Base-by-base conservation (phyloP, 164 flowering plant genomes). In the Hamamelis virginiana region DNA sequence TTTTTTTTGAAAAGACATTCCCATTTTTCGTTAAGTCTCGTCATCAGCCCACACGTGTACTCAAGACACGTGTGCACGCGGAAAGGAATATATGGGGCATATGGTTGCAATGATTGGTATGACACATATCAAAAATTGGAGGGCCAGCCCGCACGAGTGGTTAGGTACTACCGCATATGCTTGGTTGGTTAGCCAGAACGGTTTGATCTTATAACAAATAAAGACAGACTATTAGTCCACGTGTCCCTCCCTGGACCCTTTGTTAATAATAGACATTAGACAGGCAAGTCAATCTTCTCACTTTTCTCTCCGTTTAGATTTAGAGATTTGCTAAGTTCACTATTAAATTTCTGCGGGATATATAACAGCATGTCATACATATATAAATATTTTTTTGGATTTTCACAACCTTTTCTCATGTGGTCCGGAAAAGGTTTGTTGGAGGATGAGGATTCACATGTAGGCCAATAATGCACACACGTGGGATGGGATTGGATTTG, bases 71-170 rank as follows among this genome's bases (percentile, higher is more conserved):
- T n/a, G n/a, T n/a, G n/a, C n/a, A n/a, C n/a, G n/a, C n/a, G n/a
- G n/a, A n/a, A 50, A 47, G 51, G 33, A n/a, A 33, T 33, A 8
- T 8, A 18, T 27, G 5, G 6, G 21, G 52, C 66, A 44, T 62
- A 61, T 58, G 75, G 59, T 44, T 10, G 63, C 76, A 80, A 82
- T 82, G 63, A 82, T 80, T 84, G 74, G 74, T 41, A 52, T 38
- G 4, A 33, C 41, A 51, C 55, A 25, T 16, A 69, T 48, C 61
- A 41, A 15, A 9, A 18, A 25, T 11, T 23, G 21, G 43, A 25
- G 69, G 77, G 61, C 77, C 78, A 78, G n/a, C 63, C 82, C 85
- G 80, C 85, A 83, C 88, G 86, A 76, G 82, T 70, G 83, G 70
- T 38, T 38, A 0, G 14, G 11, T 27, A 57, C 8, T 19, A 57